phyloP scores from a whole-genome alignment of 768 basidiomycete species.

The Hygrocybe coccinea region DNA sequence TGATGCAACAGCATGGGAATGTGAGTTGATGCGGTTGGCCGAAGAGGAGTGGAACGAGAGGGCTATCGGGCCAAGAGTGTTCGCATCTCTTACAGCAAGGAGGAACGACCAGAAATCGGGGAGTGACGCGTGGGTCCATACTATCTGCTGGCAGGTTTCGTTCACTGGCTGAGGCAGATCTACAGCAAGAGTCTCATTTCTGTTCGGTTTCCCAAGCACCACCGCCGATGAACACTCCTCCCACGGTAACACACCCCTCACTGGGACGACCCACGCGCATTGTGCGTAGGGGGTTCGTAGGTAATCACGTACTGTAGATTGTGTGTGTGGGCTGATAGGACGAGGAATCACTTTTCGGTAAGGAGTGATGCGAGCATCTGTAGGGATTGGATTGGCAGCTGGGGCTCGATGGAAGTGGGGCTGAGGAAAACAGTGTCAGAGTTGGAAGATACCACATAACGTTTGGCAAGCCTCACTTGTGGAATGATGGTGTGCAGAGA shows the following conservation, averaged over 20 bases:
- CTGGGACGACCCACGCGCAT: conserved; percentile 53
- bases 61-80: conserved; percentile 42
- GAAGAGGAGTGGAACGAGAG: conserved; percentile 43
- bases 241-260: conserved; percentile 52
- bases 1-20: conserved; percentile 7
- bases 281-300: conserved; percentile 34
- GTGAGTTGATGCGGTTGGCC: conserved; percentile 10
- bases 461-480: conserved; percentile 37
- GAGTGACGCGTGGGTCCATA: conserved; percentile 45
- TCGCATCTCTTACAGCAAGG: conserved; percentile 32
- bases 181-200: background rate
- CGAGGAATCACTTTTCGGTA: conserved; percentile 35
- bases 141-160: conserved; percentile 27
- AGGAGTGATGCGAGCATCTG: conserved; percentile 20
- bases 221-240: conserved; percentile 38
- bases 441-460: conserved; percentile 20
- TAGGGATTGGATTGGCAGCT: conserved; percentile 15
- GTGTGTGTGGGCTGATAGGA: conserved; percentile 34
- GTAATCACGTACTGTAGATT: conserved; percentile 21
- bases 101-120: conserved; percentile 50
- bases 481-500: conserved; percentile 39
- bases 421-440: conserved; percentile 16
- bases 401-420: conserved; percentile 35
- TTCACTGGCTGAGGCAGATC: background rate
- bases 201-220: conserved; percentile 21